phyloP scores from a whole-genome alignment of 805 yeast genomes.

The Nadsonia fulvescens region DNA sequence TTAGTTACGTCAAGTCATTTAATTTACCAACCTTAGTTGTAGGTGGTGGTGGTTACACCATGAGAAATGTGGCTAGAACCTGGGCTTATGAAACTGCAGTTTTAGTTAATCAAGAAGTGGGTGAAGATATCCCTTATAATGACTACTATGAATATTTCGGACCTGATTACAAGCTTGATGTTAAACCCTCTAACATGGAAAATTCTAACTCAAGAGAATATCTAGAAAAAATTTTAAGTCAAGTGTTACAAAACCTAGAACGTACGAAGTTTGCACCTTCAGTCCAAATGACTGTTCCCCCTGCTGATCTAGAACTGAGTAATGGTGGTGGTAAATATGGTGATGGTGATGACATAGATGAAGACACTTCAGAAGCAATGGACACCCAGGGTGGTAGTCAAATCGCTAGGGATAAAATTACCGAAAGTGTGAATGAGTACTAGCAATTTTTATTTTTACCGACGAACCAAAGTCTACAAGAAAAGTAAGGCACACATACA shows the following conservation, averaged over 20 bases:
- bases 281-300: slow-evolving; percentile 81
- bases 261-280: slow-evolving; percentile 92
- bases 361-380: slow-evolving; percentile 58
- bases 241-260: slow-evolving; percentile 62
- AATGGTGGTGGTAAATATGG: too few relatives aligned
- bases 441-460: too few relatives aligned
- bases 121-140: slow-evolving; percentile 65
- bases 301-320: slow-evolving; percentile 66
- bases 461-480: too few relatives aligned
- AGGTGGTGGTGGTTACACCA: slow-evolving; percentile 98
- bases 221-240: slow-evolving; percentile 63
- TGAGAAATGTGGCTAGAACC: slow-evolving; percentile 80
- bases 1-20: slow-evolving; percentile 69
- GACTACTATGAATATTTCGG: slow-evolving; percentile 96
- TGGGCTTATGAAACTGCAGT: slow-evolving; percentile 93
- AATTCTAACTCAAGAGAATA: slow-evolving; percentile 91
- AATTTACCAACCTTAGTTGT: slow-evolving; percentile 79
- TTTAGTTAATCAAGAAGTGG: slow-evolving; percentile 37
- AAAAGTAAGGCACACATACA: too few relatives aligned
- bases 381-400: slow-evolving; percentile 89
- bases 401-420: slow-evolving; percentile 56
- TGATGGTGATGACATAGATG: slow-evolving; percentile 76
- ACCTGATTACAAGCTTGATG: slow-evolving; percentile 90
- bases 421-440: slow-evolving; percentile 64
- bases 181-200: slow-evolving; percentile 88